Evolutionary conservation across 2,329 filamentous ascomycete genomes (phyloP).

Genomic region (Aspergillus latus): DNA sequence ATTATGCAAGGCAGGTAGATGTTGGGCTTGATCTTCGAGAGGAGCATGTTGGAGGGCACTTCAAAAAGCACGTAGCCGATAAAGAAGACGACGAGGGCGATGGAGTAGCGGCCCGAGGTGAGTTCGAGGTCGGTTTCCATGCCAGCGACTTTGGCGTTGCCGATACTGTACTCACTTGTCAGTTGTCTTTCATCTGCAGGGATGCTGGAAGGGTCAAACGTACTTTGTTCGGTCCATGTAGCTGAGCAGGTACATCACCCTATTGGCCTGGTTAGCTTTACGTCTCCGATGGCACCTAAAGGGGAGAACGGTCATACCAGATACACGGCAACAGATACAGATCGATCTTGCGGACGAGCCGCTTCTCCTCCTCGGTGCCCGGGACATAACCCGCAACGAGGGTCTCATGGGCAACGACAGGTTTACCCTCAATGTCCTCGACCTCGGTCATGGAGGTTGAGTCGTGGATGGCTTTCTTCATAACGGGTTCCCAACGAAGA

Average conservation of each 20-base stretch:
- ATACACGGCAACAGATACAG: not conserved
- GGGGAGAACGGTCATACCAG: not conserved
- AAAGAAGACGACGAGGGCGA: slow-evolving; percentile 5
- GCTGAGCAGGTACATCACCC: slow-evolving; percentile 3
- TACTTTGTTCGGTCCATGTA: slow-evolving; percentile 9
- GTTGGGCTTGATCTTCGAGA: not conserved
- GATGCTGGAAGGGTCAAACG: not conserved
- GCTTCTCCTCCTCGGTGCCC: slow-evolving; percentile 2
- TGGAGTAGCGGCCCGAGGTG: not conserved
- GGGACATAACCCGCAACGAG: not conserved
- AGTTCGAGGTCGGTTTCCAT: slow-evolving; percentile 3
- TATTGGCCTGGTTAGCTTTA: not conserved
- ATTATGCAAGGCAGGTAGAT: slow-evolving; percentile 2
- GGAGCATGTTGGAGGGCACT: slow-evolving; percentile 5
- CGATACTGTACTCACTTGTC: not conserved
- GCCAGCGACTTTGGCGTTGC: slow-evolving; percentile 4
- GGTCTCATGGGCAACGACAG: not conserved
- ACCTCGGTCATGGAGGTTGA: slow-evolving; percentile 1
- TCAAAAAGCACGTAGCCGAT: slow-evolving; percentile 4
- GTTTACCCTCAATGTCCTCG: slow-evolving; percentile 1
- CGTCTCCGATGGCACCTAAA: not conserved
- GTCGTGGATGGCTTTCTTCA: not conserved
- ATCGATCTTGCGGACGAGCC: slow-evolving; percentile 5
- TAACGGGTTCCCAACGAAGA: not conserved
- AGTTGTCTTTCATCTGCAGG: not conserved